These are phyloP conservation scores for Penicillium sp. DNA, from an alignment of 2,329 filamentous ascomycete genomes.

Conservation along the genomic window DNA sequence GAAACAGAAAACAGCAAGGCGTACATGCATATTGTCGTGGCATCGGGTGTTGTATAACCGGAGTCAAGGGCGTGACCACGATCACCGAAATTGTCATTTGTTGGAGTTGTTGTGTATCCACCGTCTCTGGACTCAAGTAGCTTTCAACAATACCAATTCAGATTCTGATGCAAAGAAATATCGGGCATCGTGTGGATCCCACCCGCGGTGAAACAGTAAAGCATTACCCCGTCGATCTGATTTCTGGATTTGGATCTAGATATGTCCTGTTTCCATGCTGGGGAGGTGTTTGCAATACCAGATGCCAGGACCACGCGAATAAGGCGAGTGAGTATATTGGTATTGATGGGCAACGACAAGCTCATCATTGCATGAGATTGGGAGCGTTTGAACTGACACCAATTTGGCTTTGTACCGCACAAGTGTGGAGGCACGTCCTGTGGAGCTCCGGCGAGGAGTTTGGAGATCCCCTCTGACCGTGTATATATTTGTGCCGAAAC, in stretches of 20 bases:
- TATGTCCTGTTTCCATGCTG: neutral
- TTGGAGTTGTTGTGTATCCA: neutral
- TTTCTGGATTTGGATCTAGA: neutral
- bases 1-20: conserved; percentile 1
- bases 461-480: neutral
- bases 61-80: neutral
- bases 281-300: neutral
- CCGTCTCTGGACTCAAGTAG: neutral
- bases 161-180: neutral
- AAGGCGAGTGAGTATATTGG: neutral
- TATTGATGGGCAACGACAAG: neutral
- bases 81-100: neutral
- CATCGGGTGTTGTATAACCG: neutral
- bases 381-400: neutral
- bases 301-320: neutral
- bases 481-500: conserved; percentile 2
- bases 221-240: neutral
- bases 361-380: neutral
- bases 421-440: neutral
- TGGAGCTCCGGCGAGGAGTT: neutral
- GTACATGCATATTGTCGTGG: conserved; percentile 1
- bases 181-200: neutral
- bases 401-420: neutral
- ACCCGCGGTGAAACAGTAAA: neutral
- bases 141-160: neutral